Evolutionary conservation across 495 filamentous ascomycete species (phyloP).

Genomic region (Neurospora sp.): DNA sequence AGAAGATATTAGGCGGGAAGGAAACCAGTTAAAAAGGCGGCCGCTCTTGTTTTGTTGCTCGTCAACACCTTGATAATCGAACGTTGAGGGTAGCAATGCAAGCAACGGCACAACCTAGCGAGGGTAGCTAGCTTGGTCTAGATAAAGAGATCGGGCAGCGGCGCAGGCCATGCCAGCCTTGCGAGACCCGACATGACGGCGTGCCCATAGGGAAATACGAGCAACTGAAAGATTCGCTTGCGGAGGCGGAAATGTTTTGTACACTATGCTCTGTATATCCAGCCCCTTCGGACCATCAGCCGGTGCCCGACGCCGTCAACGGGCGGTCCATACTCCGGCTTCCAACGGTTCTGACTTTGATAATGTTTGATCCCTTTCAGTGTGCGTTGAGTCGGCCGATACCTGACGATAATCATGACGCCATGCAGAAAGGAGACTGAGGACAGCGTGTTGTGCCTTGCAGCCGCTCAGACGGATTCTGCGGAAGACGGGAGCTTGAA

Average conservation of each 20-base stretch:
- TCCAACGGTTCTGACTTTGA: background rate
- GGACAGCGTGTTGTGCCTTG: slow-evolving; percentile 4
- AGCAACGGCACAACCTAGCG: background rate
- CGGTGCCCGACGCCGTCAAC: background rate
- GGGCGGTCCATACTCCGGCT: background rate
- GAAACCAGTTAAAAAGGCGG: background rate
- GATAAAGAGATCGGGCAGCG: background rate
- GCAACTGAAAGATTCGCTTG: background rate
- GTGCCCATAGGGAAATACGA: background rate
- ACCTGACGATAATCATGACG: slow-evolving; percentile 1
- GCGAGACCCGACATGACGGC: background rate
- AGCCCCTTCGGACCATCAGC: background rate
- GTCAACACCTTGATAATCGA: background rate
- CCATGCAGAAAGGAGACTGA: slow-evolving; percentile 1
- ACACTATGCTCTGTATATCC: background rate
- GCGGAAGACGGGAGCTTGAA: background rate
- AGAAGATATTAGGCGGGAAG: background rate
- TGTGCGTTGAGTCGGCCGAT: background rate
- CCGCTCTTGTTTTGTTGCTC: background rate
- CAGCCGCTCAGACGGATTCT: background rate
- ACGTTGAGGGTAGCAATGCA: background rate
- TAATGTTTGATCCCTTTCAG: background rate
- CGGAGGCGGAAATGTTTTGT: background rate
- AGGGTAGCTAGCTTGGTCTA: background rate
- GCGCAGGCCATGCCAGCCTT: background rate